phyloP scores from a whole-genome alignment of 208 protist genomes.

The Cochliopodium minus region DNA sequence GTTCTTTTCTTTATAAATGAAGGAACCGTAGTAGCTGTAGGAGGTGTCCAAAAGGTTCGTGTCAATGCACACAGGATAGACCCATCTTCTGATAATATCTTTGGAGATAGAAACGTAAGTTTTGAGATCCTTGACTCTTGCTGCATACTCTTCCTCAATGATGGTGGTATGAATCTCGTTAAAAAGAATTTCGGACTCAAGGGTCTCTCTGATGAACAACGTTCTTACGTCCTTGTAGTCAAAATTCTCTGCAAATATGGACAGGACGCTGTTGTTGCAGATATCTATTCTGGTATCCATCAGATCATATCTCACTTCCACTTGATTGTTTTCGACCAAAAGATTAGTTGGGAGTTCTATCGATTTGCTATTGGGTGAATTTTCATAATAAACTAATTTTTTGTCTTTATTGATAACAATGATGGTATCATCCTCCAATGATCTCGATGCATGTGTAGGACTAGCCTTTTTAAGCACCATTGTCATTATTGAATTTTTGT shows the following conservation, averaged over 20 bases:
- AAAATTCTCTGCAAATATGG: neutral
- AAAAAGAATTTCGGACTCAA: neutral
- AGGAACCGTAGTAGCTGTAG: neutral
- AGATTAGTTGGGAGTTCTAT: neutral
- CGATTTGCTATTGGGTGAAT: neutral
- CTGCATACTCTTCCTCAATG: neutral
- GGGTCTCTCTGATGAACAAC: neutral
- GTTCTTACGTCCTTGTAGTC: constrained; percentile 7
- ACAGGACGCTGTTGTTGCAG: neutral
- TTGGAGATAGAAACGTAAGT: neutral
- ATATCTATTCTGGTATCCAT: constrained; percentile 9
- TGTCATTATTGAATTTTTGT: too few relatives aligned
- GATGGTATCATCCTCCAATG: too few relatives aligned
- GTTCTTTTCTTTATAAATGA: neutral
- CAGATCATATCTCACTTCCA: neutral
- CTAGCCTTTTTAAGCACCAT: too few relatives aligned
- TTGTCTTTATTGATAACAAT: too few relatives aligned
- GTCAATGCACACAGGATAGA: neutral
- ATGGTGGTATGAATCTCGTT: neutral
- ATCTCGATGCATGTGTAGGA: too few relatives aligned
- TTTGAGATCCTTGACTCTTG: neutral
- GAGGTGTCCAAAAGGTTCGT: neutral
- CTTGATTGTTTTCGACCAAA: neutral
- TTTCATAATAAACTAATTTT: neutral
- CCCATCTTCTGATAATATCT: constrained; percentile 10